Evolutionary conservation across 169 alveolate species (phyloP).

Genomic region (Amoebophrya sp.): DNA sequence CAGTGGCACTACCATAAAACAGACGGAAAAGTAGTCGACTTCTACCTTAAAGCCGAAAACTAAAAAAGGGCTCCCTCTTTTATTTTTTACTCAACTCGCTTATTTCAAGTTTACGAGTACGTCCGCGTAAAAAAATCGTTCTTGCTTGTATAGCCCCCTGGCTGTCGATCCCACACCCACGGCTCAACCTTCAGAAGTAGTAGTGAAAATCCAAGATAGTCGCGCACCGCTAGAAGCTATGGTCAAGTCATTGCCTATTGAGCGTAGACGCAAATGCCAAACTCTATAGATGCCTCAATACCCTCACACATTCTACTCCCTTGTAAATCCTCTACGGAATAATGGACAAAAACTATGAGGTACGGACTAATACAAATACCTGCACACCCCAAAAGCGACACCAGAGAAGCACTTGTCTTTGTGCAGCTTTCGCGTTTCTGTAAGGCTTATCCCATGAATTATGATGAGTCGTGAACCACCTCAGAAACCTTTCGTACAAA

Average conservation of each 20-base stretch:
- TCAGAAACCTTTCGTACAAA: not conserved
- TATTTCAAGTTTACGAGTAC: too few relatives aligned
- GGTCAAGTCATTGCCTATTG: too few relatives aligned
- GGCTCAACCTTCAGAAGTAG: not conserved
- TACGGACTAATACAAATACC: not conserved
- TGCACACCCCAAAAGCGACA: not conserved
- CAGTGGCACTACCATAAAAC: too few relatives aligned
- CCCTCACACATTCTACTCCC: too few relatives aligned
- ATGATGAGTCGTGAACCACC: not conserved
- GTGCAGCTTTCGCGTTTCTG: not conserved
- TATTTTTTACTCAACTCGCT: too few relatives aligned
- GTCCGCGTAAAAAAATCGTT: constrained; percentile 8
- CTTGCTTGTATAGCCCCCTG: not conserved
- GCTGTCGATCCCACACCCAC: constrained; percentile 25
- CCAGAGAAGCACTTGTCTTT: not conserved
- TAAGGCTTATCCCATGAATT: not conserved
- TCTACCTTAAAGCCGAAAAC: too few relatives aligned
- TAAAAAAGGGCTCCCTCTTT: too few relatives aligned
- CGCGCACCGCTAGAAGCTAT: too few relatives aligned
- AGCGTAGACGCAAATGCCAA: too few relatives aligned
- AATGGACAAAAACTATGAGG: not conserved
- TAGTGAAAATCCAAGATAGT: too few relatives aligned
- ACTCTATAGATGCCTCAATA: too few relatives aligned
- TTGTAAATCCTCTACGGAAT: not conserved
- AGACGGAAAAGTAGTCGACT: too few relatives aligned